Evolutionary conservation across 2,329 filamentous ascomycete species (phyloP), one percentile per base, ranked within the genome.

Genomic region (Hypoxylon sp.): DNA sequence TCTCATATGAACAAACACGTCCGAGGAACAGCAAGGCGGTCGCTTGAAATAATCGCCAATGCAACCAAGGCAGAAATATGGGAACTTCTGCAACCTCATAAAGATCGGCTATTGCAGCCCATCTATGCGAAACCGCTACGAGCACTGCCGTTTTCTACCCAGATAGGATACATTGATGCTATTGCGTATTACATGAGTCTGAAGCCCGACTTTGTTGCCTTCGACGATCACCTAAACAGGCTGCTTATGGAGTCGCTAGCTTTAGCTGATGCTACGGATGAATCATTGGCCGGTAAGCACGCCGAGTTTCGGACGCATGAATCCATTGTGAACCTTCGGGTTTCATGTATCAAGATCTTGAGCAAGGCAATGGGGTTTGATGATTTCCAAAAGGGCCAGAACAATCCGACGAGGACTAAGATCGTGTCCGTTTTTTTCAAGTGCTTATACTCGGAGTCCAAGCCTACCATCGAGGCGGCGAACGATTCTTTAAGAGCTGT

Each of bases 391-490:
- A 93, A 92, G 56, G 89, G 87, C 1, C 86, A 89, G 36, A 89
- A 88, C 49, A 91, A 91, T 69, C 81, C 86, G 0, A 89, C 87
- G 0, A 82, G 89, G 53, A 85, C 82, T 1, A 89, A 88, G 74
- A 97, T 98, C 49, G 94, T 99, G 16, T 89, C 92, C 0, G 93
- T 98, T 1, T 99, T 99, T 81, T 99, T 99, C 85, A 98, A 97
- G 75, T 96, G 93, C 36, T 83, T 99, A 0, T 99, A 99, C 78
- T 95, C 93, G 0, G 93, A 96, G 74, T 96, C 94, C 2, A 90
- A 91, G 48, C 92, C 94, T 40, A 97, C 97, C 2, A 96, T 97
- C 55, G 92, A 96, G 62, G 95, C 96, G 3, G 96, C 96, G 5
- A 97, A 97, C 75, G 90, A 93, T 67, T 95, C 95, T 2, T 79